Conservation (phyloP, 257 asterid genomes). For the Plantago major region DNA sequence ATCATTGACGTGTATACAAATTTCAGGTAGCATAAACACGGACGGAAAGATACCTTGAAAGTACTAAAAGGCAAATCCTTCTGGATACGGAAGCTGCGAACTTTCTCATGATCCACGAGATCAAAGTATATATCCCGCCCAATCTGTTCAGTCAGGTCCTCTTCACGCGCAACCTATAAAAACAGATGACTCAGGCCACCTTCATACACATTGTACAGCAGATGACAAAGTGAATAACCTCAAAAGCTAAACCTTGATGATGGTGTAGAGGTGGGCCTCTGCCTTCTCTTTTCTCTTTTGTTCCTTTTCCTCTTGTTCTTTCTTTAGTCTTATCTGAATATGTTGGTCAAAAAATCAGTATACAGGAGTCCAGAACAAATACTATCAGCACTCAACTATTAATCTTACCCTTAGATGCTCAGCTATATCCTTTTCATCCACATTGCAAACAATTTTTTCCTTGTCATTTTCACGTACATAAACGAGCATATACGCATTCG, state of each 20-base stretch:
- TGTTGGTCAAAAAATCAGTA: not conserved
- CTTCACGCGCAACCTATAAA: slow-evolving; percentile 77
- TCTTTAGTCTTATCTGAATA: slow-evolving; percentile 65
- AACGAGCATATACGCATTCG: slow-evolving; percentile 85
- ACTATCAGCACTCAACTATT: slow-evolving; percentile 9
- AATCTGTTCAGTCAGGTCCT: slow-evolving; percentile 65
- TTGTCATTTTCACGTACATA: slow-evolving; percentile 75
- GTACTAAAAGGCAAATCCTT: slow-evolving; percentile 55
- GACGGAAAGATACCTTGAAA: slow-evolving; percentile 52
- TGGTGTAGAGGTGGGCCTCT: slow-evolving; percentile 81
- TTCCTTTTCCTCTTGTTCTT: slow-evolving; percentile 80
- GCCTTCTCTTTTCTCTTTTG: slow-evolving; percentile 74
- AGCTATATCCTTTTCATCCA: slow-evolving; percentile 83
- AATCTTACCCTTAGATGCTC: slow-evolving; percentile 71
- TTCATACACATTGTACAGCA: slow-evolving; percentile 10
- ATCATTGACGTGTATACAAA: too few relatives aligned
- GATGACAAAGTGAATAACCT: slow-evolving; percentile 9
- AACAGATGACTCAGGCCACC: slow-evolving; percentile 5
- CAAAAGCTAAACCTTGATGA: slow-evolving; percentile 51
- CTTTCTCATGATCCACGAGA: slow-evolving; percentile 89
- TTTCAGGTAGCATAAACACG: too few relatives aligned
- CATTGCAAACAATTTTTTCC: slow-evolving; percentile 73
- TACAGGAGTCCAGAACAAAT: slow-evolving; percentile 18
- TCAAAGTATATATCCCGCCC: slow-evolving; percentile 81
- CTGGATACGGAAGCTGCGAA: slow-evolving; percentile 72